Base-by-base conservation (phyloP, 192 early-diverging fungal species). In the Chytriomyces sp. region DNA sequence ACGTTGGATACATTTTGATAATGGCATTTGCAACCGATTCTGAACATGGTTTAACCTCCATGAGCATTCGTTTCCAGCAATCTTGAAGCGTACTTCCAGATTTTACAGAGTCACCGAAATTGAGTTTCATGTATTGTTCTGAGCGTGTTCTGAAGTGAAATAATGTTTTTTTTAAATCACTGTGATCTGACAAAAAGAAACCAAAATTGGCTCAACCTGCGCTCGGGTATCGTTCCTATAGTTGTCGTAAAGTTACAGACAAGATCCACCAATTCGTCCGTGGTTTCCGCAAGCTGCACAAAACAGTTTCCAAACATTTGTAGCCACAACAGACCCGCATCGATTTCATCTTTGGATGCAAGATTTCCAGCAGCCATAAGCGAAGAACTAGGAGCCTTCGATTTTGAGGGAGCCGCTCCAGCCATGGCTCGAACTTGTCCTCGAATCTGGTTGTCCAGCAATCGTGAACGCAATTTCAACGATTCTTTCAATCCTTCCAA, bases 31-130 rank as follows among this genome's bases (percentile, higher is more conserved):
- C 78, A 28, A 53, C 50, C 20, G 69, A 8, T 24, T 77, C 78
- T 43, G 78, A 46, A 48, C 60, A 63, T 0, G 64, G 78, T 47
- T 66, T 64, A n/a, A 79, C 53, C 49, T 73, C 78, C 73, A 75
- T 73, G 11, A 79, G 61, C 7, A 79, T 61, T 49, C 57, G 11
- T 11, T 72, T 61, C 78, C 78, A 79, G 13, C 11, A 11, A 46
- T 79, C 78, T 61, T 77, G n/a, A 7, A 49, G 10, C 45, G 18
- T 45, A 23, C 64, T 61, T 16, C 78, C 78, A 11, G 73, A 77
- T 75, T 79, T 79, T 18, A 79, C 73, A 23, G 64, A 59, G 46
- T 79, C 78, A 16, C 78, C 78, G 50, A 79, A 79, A n/a, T 74
- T 79, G 16, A 79, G 44, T 7, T 59, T 11, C 20, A 76, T 16